phyloP scores from a whole-genome alignment of 495 filamentous ascomycete species.

The Talaromyces nanjingensis region DNA sequence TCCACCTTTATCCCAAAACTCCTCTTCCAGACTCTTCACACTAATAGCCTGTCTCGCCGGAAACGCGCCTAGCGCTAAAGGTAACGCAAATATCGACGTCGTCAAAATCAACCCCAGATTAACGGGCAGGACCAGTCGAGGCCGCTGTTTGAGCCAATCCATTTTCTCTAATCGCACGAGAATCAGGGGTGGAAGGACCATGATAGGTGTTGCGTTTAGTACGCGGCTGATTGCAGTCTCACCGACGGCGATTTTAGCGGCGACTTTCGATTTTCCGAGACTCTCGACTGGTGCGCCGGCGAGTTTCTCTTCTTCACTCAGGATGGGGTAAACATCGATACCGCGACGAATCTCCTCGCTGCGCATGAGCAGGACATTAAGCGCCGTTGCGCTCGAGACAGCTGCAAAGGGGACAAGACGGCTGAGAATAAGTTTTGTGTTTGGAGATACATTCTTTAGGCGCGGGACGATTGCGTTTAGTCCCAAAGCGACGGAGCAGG shows the following conservation, averaged over 20 bases:
- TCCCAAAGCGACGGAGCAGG: conserved; percentile 88
- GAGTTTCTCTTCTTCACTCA: conserved; percentile 49
- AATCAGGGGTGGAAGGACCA: conserved; percentile 84
- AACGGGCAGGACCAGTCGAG: conserved; percentile 64
- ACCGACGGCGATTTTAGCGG: conserved; percentile 78
- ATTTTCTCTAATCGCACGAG: conserved; percentile 75
- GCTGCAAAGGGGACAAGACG: conserved; percentile 93
- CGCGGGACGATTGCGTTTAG: conserved; percentile 82
- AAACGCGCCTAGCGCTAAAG: conserved; percentile 82
- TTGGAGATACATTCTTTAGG: conserved; percentile 67
- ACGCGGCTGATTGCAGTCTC: conserved; percentile 89
- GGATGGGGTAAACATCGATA: conserved; percentile 87
- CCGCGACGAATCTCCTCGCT: conserved; percentile 88
- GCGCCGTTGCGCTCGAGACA: conserved; percentile 77
- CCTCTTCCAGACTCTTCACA: conserved; percentile 65
- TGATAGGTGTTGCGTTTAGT: conserved; percentile 90
- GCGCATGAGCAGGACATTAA: conserved; percentile 98
- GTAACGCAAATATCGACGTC: conserved; percentile 76
- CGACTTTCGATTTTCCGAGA: conserved; percentile 79
- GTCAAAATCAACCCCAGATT: conserved; percentile 77
- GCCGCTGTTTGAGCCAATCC: conserved; percentile 65
- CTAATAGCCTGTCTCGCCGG: conserved; percentile 78
- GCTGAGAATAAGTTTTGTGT: conserved; percentile 63
- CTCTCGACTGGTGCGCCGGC: conserved; percentile 53
- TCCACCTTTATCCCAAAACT: conserved; percentile 76